Base-by-base conservation (phyloP, 345 rosid genomes). In the Rubroshorea leprosula region DNA sequence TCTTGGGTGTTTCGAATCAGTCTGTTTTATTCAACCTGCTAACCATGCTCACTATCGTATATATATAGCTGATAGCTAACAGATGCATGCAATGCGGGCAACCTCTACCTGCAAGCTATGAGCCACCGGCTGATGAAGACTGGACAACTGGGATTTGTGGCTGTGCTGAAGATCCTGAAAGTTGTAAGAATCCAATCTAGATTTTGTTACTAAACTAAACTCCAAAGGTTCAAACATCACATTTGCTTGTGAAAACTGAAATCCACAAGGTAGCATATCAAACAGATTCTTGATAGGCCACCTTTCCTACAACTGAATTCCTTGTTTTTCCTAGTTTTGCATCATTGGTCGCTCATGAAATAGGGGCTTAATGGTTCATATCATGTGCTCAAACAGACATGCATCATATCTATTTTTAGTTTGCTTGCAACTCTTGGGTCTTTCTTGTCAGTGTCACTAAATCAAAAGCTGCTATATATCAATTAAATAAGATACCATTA, bases 51-150 rank as follows among this genome's bases (percentile, higher is more conserved):
- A 6, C 10, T 11, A 4, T 41, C n/a, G n/a, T n/a, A n/a, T n/a
- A n/a, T 54, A 39, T 26, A 21, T 71, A 85, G 96, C 69, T 85
- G 61, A 76, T 59, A 43, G 69, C 72, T 43, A 82, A 71, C 39
- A 78, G 80, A 72, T 91, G 96, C 70, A 47, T 25, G 54, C 95
- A 91, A 63, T 91, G 98, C 54, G 87, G 96, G 55, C 96, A 92
- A 68, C 64, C 75, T 31, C 61, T 89, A 29, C 96, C 98, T 0
- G 95, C 86, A 64, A 78, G 72, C 62, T 86, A 83, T 23, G 89
- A 92, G 69, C 96, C 96, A 5, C 98, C 96, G 22, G 82, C 90
- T 31, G 90, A 91, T 73, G 96, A 92, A 76, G 87, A 86, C 51
- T 89, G 95, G 98, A 81, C 93, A 0, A 84, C 95, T 5, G 95